Evolutionary conservation across 2,329 filamentous ascomycete genomes (phyloP).

Genomic region (Pseudocercospora fuligena): DNA sequence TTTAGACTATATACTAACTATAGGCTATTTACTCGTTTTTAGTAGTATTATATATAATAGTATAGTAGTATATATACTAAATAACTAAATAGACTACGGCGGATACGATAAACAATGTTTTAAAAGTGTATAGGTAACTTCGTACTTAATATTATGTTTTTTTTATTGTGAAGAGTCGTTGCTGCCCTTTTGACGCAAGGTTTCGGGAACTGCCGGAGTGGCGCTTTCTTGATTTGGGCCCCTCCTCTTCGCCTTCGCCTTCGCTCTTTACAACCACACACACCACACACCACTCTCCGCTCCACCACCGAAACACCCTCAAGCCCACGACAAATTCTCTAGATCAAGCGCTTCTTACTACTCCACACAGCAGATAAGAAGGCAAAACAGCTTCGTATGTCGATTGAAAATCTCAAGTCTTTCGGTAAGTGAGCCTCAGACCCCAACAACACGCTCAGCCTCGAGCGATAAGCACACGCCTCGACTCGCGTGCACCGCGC

Average conservation of each 20-base stretch:
- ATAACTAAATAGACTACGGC: too few relatives aligned
- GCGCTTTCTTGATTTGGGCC: not conserved
- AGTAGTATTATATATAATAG: too few relatives aligned
- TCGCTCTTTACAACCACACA: slow-evolving; percentile 12
- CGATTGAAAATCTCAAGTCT: slow-evolving; percentile 36
- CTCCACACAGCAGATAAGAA: slow-evolving; percentile 16
- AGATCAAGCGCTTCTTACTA: slow-evolving; percentile 14
- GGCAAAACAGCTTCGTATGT: slow-evolving; percentile 29
- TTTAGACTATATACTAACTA: too few relatives aligned
- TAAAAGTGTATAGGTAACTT: too few relatives aligned
- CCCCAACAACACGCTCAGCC: slow-evolving; percentile 18
- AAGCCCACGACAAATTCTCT: slow-evolving; percentile 12
- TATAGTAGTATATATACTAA: too few relatives aligned
- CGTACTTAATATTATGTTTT: too few relatives aligned
- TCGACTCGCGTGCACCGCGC: not conserved
- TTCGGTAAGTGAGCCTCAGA: slow-evolving; percentile 27
- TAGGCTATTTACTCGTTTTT: too few relatives aligned
- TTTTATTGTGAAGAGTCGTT: not conserved
- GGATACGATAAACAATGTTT: too few relatives aligned
- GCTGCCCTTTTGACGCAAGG: slow-evolving; percentile 5
- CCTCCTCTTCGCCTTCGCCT: not conserved
- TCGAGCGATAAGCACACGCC: slow-evolving; percentile 27
- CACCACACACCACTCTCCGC: slow-evolving; percentile 5
- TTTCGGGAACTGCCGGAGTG: slow-evolving; percentile 5
- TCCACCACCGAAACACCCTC: slow-evolving; percentile 6